Conservation (phyloP, 192 early-diverging fungal genomes). For the Coemansia guatemalensis region DNA sequence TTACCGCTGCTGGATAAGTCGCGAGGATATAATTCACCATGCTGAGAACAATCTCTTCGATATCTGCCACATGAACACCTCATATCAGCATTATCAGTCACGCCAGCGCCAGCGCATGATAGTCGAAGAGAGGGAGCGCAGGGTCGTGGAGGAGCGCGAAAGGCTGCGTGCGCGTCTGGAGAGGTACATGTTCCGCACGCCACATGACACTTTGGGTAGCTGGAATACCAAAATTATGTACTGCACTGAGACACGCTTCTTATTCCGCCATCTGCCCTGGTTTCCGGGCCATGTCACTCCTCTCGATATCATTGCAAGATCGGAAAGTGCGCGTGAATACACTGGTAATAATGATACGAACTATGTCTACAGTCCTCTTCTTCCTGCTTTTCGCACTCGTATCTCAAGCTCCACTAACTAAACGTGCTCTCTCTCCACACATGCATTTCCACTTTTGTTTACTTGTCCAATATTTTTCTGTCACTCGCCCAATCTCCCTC, state of each 20-base stretch:
- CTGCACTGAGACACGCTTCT: slow-evolving; percentile 32
- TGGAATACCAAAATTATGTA: slow-evolving; percentile 37
- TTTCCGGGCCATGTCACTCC: slow-evolving; percentile 26
- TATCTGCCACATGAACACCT: slow-evolving; percentile 7
- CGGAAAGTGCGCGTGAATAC: slow-evolving; percentile 18
- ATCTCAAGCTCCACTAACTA: background rate
- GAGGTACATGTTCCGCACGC: slow-evolving; percentile 34
- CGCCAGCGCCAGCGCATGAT: slow-evolving; percentile 27
- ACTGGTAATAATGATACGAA: background rate
- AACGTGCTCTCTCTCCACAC: too few species aligned
- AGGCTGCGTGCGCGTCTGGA: slow-evolving; percentile 8
- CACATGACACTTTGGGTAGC: slow-evolving; percentile 27
- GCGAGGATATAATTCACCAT: slow-evolving; percentile 7
- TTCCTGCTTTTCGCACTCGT: slow-evolving; percentile 4
- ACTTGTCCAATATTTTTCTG: too few species aligned
- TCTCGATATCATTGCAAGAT: slow-evolving; percentile 22
- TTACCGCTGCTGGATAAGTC: slow-evolving; percentile 27
- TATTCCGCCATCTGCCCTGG: slow-evolving; percentile 44
- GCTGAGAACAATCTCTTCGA: slow-evolving; percentile 33
- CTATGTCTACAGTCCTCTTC: slow-evolving; percentile 7
- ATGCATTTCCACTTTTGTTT: too few species aligned
- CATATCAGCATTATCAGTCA: slow-evolving; percentile 16
- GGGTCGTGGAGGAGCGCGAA: slow-evolving; percentile 4
- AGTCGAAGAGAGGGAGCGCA: slow-evolving; percentile 12
- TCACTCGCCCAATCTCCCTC: too few species aligned